Evolutionary conservation across 495 filamentous ascomycete genomes (phyloP), one percentile per base, ranked within the genome.

Genomic region (Lepidopterella palustris): DNA sequence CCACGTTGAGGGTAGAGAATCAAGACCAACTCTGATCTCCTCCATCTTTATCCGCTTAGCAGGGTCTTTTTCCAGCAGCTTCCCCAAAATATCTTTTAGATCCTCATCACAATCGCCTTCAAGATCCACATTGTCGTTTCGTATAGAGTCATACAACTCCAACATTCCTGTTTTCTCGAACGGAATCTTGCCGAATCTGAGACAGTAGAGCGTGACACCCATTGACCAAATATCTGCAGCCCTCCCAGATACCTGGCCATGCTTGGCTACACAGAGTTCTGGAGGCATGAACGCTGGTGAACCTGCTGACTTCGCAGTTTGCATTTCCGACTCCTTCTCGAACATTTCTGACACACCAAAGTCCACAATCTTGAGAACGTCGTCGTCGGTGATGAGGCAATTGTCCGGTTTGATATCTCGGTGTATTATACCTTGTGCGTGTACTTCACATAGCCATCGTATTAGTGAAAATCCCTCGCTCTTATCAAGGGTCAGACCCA

Each of bases 281-380:
- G 93, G 93, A 0, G 93, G 90, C 32, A 97, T 79, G 70, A 98
- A 98, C 8, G 93, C 95, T 3, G 93, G 93, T 6, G 92, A 96
- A 10, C 93, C 93, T 24, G 92, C 93, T 6, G 91, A 91, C 71
- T 97, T 98, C 21, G 87, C 87, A 1, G 92, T 97, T 72, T 83
- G 82, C 95, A 98, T 97, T 45, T 89, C 81, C 2, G 82, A 85
- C 21, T 86, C 70, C 73, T 95, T 97, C 63, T 92, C 88, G 63
- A 98, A 98, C 84, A 97, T 96, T 71, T 98, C 92, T 3, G 92
- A 97, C 10, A 98, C 93, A 13, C 93, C 93, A 78, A 98, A 98
- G 74, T 98, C 93, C 45, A 96, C 92, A 58, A 98, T 87, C 73
- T 97, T 98, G 2, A 98, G 80, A 26, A 96, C 84, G 67, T 97